These are phyloP conservation scores for Tolypocladium ophioglossoides DNA, from an alignment of 2,329 filamentous ascomycete genomes.

Conservation along the genomic window DNA sequence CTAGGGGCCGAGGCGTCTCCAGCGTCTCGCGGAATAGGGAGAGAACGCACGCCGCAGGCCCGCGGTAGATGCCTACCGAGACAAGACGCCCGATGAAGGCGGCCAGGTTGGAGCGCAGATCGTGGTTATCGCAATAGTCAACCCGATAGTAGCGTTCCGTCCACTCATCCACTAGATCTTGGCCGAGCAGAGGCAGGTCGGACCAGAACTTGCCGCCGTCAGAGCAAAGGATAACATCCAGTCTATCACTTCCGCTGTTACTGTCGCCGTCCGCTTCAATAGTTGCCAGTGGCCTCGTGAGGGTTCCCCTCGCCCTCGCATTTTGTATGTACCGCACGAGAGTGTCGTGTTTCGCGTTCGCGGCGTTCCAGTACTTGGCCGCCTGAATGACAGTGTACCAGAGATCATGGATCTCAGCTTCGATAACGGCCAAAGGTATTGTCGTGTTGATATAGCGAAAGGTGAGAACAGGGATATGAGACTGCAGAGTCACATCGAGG, in stretches of 20 bases:
- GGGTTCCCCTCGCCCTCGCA: background rate
- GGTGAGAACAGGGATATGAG: background rate
- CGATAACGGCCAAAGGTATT: background rate
- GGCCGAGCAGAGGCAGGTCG: constrained; percentile 1
- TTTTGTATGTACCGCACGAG: background rate
- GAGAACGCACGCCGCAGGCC: background rate
- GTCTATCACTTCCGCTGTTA: background rate
- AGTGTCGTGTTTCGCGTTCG: background rate
- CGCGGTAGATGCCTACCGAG: background rate
- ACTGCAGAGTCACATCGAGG: background rate
- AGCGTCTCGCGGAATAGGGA: constrained; percentile 1
- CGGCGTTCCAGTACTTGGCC: constrained; percentile 1
- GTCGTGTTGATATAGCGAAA: background rate
- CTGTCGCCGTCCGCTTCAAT: background rate
- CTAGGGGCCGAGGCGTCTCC: background rate
- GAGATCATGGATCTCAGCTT: background rate
- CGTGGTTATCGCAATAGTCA: background rate
- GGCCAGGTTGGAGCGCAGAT: background rate
- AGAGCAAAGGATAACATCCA: background rate
- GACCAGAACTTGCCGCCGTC: constrained; percentile 1
- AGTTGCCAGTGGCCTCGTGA: background rate
- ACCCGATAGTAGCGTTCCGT: constrained; percentile 1
- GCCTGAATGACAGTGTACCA: constrained; percentile 1
- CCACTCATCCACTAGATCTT: background rate
- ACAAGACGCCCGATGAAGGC: background rate